These are phyloP conservation scores for Paramecium pentaurelia DNA, from an alignment of 73 alveolate species.

Conservation along the genomic window DNA sequence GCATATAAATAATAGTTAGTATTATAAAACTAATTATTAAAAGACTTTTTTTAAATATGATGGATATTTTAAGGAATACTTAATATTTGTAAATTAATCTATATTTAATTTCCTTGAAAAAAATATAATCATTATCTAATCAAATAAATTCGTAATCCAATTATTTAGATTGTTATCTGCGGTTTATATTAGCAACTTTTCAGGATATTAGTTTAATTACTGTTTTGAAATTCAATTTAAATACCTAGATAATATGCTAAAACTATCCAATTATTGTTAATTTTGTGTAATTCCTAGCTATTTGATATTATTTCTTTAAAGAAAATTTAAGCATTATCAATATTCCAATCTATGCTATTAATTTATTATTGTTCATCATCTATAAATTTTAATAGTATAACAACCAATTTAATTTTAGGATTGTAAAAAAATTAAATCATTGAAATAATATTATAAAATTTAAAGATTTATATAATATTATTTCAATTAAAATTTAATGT, in stretches of 20 bases:
- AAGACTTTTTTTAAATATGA: constrained; percentile 22
- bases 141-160: neutral
- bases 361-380: neutral
- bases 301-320: neutral
- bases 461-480: too few relatives aligned
- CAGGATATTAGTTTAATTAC: neutral
- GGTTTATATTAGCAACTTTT: neutral
- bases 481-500: too few relatives aligned
- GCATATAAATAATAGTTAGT: neutral
- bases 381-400: neutral
- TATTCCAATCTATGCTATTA: neutral
- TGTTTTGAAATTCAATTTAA: neutral
- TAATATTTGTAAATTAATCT: neutral
- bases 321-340: neutral
- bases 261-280: neutral
- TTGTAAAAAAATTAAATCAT: neutral
- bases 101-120: neutral
- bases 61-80: neutral
- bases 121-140: neutral
- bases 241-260: neutral
- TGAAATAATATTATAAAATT: neutral
- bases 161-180: neutral
- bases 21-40: neutral
- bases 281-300: neutral
- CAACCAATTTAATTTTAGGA: neutral